Percentiles rank a stretch among this genome's conserved stretches.
Evolutionary conservation across 148 eudicot genomes (phyloP).

Genomic region (Chenopodium berlandieri): DNA sequence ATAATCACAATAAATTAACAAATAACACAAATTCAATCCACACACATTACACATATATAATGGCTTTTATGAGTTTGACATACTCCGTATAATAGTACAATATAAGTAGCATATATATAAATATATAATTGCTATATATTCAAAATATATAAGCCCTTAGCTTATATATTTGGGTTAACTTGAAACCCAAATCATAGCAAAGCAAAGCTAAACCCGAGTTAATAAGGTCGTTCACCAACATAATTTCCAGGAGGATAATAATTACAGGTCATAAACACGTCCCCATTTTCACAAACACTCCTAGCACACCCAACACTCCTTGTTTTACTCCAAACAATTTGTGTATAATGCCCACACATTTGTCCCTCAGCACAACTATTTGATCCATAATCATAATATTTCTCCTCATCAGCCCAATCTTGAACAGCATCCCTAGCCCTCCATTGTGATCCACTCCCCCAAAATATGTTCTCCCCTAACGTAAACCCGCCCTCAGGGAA

Average conservation of each 20-base stretch:
- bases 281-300: constrained; percentile 72
- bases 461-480: constrained; percentile 72
- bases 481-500: constrained; percentile 64
- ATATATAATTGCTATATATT: no score
- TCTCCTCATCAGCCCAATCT: constrained; percentile 73
- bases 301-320: constrained; percentile 69
- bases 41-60: no score
- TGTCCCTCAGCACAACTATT: constrained; percentile 57
- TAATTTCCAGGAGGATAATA: constrained; percentile 72
- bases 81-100: no score
- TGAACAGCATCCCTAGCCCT: constrained; percentile 56
- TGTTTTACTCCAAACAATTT: constrained; percentile 72
- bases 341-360: constrained; percentile 82
- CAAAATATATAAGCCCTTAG: no score
- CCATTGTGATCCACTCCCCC: constrained; percentile 72
- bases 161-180: no score
- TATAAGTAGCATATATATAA: no score
- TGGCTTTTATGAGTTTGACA: no score
- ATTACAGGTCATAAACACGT: constrained; percentile 86
- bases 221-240: constrained; percentile 71
- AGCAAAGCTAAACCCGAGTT: constrained; percentile 1
- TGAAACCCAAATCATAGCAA: background rate
- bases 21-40: no score
- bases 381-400: constrained; percentile 52
- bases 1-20: no score